Conservation (phyloP, 2,329 filamentous ascomycete species). For the Fusarium drepaniforme region DNA sequence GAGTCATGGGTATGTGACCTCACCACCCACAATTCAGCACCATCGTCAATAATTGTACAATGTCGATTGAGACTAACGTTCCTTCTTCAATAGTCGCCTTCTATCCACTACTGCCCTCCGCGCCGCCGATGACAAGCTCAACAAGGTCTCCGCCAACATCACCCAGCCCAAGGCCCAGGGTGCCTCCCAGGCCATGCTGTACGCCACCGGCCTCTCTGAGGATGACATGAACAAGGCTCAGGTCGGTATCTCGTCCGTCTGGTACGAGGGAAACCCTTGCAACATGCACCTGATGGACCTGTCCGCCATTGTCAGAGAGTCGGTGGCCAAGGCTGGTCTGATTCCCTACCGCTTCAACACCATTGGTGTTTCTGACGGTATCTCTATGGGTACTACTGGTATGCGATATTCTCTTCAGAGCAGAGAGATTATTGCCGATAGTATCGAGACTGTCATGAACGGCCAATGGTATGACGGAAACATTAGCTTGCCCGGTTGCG, state of each 20-base stretch:
- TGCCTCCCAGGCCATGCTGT: slow-evolving; percentile 98
- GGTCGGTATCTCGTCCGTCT: slow-evolving; percentile 97
- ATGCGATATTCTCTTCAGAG: slow-evolving; percentile 98
- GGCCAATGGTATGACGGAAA: slow-evolving; percentile 99
- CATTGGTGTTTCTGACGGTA: slow-evolving; percentile 95
- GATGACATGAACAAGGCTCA: slow-evolving; percentile 96
- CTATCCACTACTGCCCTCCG: slow-evolving; percentile 63
- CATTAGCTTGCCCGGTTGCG: slow-evolving; percentile 95
- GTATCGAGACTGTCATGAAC: slow-evolving; percentile 98
- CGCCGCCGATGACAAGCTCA: slow-evolving; percentile 71
- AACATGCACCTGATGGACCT: slow-evolving; percentile 99
- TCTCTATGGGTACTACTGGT: slow-evolving; percentile 97
- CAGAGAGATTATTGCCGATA: slow-evolving; percentile 96
- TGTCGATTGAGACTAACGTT: slow-evolving; percentile 8
- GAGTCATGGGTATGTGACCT: slow-evolving; percentile 43
- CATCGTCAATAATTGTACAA: not conserved
- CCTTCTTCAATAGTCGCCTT: slow-evolving; percentile 55
- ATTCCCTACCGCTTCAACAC: slow-evolving; percentile 99
- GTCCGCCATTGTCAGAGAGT: slow-evolving; percentile 77
- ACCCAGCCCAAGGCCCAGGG: slow-evolving; percentile 99
- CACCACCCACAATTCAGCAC: not conserved
- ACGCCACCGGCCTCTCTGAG: slow-evolving; percentile 90
- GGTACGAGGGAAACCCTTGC: slow-evolving; percentile 98
- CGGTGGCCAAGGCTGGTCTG: slow-evolving; percentile 77
- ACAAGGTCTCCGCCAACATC: slow-evolving; percentile 86